These are phyloP conservation scores for Dryas drummondii DNA, from an alignment of 306 rosid species.

Conservation along the genomic window DNA sequence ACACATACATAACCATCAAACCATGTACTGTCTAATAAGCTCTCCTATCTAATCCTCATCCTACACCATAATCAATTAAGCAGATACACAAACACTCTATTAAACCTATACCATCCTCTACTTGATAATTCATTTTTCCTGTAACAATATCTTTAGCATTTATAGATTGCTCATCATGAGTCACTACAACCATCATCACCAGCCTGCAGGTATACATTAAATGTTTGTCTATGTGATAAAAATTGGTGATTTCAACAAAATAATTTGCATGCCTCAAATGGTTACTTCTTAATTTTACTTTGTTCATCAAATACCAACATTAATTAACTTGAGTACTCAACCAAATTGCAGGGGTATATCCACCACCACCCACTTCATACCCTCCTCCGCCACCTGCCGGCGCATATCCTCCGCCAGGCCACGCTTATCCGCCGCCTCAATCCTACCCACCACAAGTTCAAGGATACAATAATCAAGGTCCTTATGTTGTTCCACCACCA, in stretches of 20 bases:
- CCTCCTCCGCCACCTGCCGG: slow-evolving; percentile 10
- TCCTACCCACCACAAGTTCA: neutral
- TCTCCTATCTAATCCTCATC: neutral
- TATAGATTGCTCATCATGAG: neutral
- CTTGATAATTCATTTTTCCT: neutral
- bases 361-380: slow-evolving; percentile 21
- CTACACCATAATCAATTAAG: neutral
- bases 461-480: slow-evolving; percentile 16
- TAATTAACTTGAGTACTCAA: neutral
- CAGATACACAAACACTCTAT: neutral
- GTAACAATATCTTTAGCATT: neutral
- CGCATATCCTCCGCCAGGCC: slow-evolving; percentile 2
- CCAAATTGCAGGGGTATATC: slow-evolving; percentile 14
- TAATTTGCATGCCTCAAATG: neutral
- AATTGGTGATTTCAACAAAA: neutral
- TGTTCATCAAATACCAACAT: too few relatives aligned
- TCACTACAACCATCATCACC: slow-evolving; percentile 15
- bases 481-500: slow-evolving; percentile 25
- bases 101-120: neutral
- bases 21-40: neutral
- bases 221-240: neutral
- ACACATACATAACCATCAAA: neutral
- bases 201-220: slow-evolving; percentile 1
- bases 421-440: neutral
- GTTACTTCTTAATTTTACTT: too few relatives aligned